Evolutionary conservation across 2,329 filamentous ascomycete species (phyloP), one percentile per base, ranked within the genome.

Genomic region (Aspergillus pseudotamarii): DNA sequence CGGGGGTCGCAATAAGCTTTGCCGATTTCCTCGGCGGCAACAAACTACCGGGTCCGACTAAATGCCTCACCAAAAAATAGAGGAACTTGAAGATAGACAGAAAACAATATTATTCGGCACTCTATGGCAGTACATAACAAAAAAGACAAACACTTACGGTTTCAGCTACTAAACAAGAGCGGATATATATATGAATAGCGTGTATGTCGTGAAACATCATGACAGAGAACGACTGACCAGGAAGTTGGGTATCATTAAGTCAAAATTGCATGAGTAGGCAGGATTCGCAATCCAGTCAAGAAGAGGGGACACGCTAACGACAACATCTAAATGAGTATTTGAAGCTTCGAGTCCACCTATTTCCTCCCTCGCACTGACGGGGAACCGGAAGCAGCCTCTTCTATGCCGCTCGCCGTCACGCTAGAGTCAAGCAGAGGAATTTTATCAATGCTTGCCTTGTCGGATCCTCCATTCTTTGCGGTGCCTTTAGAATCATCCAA

Each of bases 381-480:
- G 30, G 63, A 59, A 21, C 59, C 46, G 16, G 50, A 46, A 38
- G 55, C 50, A 45, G 62, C 55, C 6, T 72, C 64, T 16, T 65
- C 57, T 6, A 70, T 62, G 43, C 71, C 73, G 28, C 72, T 75
- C n/a, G 74, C 71, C 19, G 66, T 66, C 11, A 66, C 68, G 50
- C 62, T 65, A 14, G 75, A 63, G 65, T 79, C 77, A 38, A 79
- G 70, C n/a, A 73, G 72, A 10, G 77, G 77, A 50, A 79, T 77
- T 28, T 69, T 70, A 50, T 79, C 76, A 48, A 78, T 64, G 36
- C 69, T 72, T 23, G 68, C 61, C 50, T 71, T 72, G 23, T 70
- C 70, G 9, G 69, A 69, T 50, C 69, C 71, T 45, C 64, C 69
- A 45, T 66, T 61, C 6, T 64, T 50, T 4, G 64, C 43, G 43